phyloP scores from a whole-genome alignment of 2,329 filamentous ascomycete genomes.

The Fusarium floridanum region DNA sequence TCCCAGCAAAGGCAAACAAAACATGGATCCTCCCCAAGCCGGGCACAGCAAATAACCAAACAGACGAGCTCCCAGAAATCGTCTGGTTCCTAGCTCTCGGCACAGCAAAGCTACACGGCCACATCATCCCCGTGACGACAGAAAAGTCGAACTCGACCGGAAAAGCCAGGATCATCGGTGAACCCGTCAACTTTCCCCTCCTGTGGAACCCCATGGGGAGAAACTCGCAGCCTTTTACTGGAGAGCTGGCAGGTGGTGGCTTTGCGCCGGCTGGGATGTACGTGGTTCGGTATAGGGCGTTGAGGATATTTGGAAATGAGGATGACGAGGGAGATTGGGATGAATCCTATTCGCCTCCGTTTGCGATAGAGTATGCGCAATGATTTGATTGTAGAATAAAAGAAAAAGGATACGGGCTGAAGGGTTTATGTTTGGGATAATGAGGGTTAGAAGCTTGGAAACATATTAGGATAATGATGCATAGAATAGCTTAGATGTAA shows the following conservation, averaged over 20 bases:
- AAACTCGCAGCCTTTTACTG: slow-evolving; percentile 56
- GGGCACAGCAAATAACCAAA: slow-evolving; percentile 49
- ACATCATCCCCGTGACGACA: slow-evolving; percentile 56
- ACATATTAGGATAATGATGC: slow-evolving; percentile 15
- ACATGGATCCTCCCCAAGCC: slow-evolving; percentile 59
- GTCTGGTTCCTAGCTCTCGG: slow-evolving; percentile 60
- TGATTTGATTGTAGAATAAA: background rate
- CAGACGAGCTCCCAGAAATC: slow-evolving; percentile 54
- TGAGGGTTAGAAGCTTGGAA: background rate
- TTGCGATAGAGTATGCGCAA: slow-evolving; percentile 59
- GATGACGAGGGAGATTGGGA: slow-evolving; percentile 62
- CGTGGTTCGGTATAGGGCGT: slow-evolving; percentile 61
- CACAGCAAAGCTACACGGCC: slow-evolving; percentile 57
- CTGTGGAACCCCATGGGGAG: slow-evolving; percentile 48
- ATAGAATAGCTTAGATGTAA: slow-evolving; percentile 21
- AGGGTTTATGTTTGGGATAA: background rate
- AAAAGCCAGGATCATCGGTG: slow-evolving; percentile 56
- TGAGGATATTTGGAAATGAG: slow-evolving; percentile 65
- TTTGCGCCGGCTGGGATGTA: slow-evolving; percentile 65
- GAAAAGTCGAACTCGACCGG: slow-evolving; percentile 41
- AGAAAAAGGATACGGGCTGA: too few species aligned
- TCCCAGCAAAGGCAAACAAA: slow-evolving; percentile 49
- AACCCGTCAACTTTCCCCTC: slow-evolving; percentile 58
- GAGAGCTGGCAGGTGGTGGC: slow-evolving; percentile 59
- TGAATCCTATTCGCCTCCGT: slow-evolving; percentile 54